Conservation (phyloP, 768 basidiomycete genomes). For the Paxillus involutus region DNA sequence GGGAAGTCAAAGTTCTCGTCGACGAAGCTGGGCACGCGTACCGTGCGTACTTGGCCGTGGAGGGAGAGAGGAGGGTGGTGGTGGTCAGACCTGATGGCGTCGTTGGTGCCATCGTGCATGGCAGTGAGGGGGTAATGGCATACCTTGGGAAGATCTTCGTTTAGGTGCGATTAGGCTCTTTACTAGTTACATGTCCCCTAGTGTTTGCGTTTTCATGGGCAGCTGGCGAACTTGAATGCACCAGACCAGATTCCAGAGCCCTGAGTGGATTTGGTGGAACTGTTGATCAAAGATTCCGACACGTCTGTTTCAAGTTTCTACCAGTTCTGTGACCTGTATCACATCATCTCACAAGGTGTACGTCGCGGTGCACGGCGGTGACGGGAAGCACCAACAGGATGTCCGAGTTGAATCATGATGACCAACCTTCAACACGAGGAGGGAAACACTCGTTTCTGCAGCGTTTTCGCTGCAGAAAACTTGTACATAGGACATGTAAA, state of each 20-base stretch:
- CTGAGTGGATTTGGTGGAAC: too few relatives aligned
- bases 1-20: conserved; percentile 33
- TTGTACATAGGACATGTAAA: too few relatives aligned
- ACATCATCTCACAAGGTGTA: conserved; percentile 28
- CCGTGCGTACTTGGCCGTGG: conserved; percentile 34
- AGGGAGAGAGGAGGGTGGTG: conserved; percentile 32
- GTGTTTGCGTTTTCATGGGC: too few relatives aligned
- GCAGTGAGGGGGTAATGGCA: conserved; percentile 10
- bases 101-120: conserved; percentile 33
- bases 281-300: too few relatives aligned
- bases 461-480: too few relatives aligned
- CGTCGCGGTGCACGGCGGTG: conserved; percentile 77
- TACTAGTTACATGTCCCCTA: too few relatives aligned
- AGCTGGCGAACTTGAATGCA: too few relatives aligned
- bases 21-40: conserved; percentile 41
- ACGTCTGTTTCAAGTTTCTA: too few relatives aligned
- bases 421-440: too few relatives aligned
- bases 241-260: too few relatives aligned
- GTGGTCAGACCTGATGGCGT: conserved; percentile 47
- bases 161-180: neutral
- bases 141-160: conserved; percentile 21
- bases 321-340: conserved; percentile 2
- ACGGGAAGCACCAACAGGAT: conserved; percentile 58
- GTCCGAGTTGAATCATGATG: conserved; percentile 32
- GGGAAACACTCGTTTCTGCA: too few relatives aligned